Evolutionary conservation across 306 rosid species (phyloP), one percentile per base, ranked within the genome.

Genomic region (Prunus armeniaca): DNA sequence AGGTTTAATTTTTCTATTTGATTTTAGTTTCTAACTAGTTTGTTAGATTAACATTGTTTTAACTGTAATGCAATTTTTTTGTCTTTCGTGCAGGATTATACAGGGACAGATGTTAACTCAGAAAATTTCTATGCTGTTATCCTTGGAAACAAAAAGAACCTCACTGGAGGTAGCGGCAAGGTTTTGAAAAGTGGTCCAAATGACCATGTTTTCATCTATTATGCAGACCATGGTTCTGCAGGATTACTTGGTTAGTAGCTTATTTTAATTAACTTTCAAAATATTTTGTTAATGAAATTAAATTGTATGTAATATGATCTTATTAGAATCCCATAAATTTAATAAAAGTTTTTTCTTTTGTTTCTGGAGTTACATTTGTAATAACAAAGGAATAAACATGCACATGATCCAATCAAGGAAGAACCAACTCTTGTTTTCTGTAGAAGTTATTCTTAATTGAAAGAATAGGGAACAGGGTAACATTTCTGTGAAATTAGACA

Each of bases 81-180:
- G 6, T 22, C 0, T 52, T 6, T 17, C 0, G 5, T 62, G 14
- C 65, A 82, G 86, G 89, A 92, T 82, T 92, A 92, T 49, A 84
- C 88, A 1, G 86, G 89, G 63, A 9, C 30, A 0, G 15, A 45
- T 0, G 76, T 68, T 27, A 88, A 63, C 67, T 52, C 12, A 0
- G 0, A 18, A 2, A 92, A 92, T 71, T 78, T 88, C 0, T 90
- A 83, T 6, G 92, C 87, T 20, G 96, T 75, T 22, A 49, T 90
- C 72, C 83, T 83, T n/a, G 97, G 91, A 7, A 79, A 92, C 65
- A 86, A 65, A 72, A 78, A 67, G 60, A 91, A 77, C 14, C 45
- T 84, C 7, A 81, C 71, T 0, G 93, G 97, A 55, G 96, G 97
- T 2, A 90, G 91, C 67, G 92, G 92, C 47, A 92, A 92, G 58